A percentile compares a stretch with the other conserved stretches of the same genome.
These are phyloP conservation scores for Claviceps pusilla DNA, from an alignment of 2,329 filamentous ascomycete genomes.

Conservation along the genomic window DNA sequence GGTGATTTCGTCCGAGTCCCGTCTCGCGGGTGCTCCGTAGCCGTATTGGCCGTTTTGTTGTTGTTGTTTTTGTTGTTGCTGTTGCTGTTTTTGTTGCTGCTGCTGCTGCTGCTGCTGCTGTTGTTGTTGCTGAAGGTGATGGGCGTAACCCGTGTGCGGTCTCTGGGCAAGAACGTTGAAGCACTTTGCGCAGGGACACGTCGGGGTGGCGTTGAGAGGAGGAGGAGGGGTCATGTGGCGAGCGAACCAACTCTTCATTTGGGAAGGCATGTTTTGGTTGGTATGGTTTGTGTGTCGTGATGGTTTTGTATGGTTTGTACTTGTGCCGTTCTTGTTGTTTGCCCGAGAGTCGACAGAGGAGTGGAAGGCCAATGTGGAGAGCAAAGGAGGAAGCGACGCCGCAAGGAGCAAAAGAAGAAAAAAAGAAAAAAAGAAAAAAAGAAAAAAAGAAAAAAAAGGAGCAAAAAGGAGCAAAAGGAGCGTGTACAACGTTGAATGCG, in stretches of 20 bases:
- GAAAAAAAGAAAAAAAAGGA: no score
- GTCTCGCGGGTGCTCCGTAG: not conserved
- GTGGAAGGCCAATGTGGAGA: no score
- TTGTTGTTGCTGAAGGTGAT: no score
- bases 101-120: not conserved
- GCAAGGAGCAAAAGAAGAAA: no score
- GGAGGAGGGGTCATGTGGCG: conserved; percentile 26
- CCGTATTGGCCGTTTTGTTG: not conserved
- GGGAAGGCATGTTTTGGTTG: conserved; percentile 15
- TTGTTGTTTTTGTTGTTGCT: no score
- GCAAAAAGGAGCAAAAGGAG: no score
- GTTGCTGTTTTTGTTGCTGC: no score
- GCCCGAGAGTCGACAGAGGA: no score
- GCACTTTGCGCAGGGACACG: conserved; percentile 20
- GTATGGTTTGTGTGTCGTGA: not conserved
- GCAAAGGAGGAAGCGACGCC: no score
- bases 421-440: no score
- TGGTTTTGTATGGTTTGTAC: not conserved
- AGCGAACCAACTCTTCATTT: conserved; percentile 22
- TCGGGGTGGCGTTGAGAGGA: conserved; percentile 18
- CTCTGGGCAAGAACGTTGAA: conserved; percentile 6
- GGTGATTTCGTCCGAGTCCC: not conserved
- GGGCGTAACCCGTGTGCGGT: not conserved
- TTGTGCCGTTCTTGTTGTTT: not conserved
- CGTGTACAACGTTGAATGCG: not conserved